These are phyloP conservation scores for Phytophthora chlamydospora DNA, from an alignment of 352 stramenopile species.

Conservation along the genomic window DNA sequence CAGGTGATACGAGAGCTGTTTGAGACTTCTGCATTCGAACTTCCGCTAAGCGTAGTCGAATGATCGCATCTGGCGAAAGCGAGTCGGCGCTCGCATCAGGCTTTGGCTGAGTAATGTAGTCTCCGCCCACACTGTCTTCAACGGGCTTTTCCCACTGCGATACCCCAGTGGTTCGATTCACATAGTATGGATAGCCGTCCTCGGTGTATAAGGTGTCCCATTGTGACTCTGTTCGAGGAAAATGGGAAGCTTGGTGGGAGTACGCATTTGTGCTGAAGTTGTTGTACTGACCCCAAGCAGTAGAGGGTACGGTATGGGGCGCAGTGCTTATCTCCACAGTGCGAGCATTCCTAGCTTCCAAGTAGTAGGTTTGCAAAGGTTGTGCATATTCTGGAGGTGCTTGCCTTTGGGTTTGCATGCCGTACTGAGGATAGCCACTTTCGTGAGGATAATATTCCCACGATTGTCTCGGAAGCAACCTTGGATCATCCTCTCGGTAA, in stretches of 20 bases:
- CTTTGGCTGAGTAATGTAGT: constrained; percentile 6
- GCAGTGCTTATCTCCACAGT: constrained; percentile 6
- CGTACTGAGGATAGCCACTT: constrained; percentile 20
- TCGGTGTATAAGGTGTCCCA: constrained; percentile 79
- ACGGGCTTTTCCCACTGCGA: constrained; percentile 82
- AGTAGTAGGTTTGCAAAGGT: constrained; percentile 16
- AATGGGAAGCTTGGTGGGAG: constrained; percentile 5
- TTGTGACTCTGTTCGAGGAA: constrained; percentile 17
- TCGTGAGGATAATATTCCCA: constrained; percentile 23
- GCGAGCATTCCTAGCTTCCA: not conserved
- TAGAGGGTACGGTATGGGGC: not conserved
- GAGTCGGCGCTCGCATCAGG: constrained; percentile 7
- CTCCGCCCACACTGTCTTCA: constrained; percentile 9
- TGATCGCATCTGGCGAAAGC: constrained; percentile 47
- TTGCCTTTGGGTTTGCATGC: constrained; percentile 13
- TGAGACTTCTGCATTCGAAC: constrained; percentile 42
- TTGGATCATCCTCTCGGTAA: constrained; percentile 19
- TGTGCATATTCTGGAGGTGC: constrained; percentile 16
- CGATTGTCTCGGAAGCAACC: constrained; percentile 10
- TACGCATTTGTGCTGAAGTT: constrained; percentile 7
- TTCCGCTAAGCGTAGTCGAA: constrained; percentile 54
- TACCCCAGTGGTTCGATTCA: constrained; percentile 65
- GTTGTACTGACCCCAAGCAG: constrained; percentile 19
- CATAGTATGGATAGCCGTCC: constrained; percentile 83
- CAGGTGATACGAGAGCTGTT: constrained; percentile 14